A percentile compares a stretch with the other conserved stretches of the same genome.
Evolutionary conservation across 2,329 filamentous ascomycete species (phyloP).

Genomic region (Venturia effusa): DNA sequence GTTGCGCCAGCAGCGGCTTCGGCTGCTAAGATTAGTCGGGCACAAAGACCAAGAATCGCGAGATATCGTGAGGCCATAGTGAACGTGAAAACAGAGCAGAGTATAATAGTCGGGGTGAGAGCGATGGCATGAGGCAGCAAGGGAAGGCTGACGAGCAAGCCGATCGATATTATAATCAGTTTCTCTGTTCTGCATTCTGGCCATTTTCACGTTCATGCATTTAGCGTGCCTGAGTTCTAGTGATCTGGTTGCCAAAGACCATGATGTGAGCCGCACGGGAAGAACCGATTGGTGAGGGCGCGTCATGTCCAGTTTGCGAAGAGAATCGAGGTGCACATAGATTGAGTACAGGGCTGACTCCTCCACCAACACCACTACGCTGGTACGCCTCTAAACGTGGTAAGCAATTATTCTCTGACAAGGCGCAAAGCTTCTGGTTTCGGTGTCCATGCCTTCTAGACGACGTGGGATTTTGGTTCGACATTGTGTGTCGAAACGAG

Average conservation of each 20-base stretch:
- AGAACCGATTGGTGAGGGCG: background rate
- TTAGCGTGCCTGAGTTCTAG: constrained; percentile 5
- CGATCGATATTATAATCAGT: background rate
- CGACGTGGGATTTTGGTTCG: background rate
- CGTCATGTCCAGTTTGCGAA: background rate
- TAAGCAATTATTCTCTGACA: background rate
- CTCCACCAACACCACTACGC: background rate
- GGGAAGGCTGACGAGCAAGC: background rate
- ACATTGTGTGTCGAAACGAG: background rate
- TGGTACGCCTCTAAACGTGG: background rate
- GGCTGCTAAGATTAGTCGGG: background rate
- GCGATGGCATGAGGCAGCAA: background rate
- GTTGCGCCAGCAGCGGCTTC: background rate
- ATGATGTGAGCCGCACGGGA: background rate
- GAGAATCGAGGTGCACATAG: background rate
- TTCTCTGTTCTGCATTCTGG: background rate
- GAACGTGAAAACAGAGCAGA: background rate
- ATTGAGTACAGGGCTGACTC: constrained; percentile 4
- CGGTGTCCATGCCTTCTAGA: background rate
- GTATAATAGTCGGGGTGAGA: background rate
- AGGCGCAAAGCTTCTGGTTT: background rate
- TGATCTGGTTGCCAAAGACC: background rate
- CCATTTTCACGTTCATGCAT: background rate
- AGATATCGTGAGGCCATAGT: background rate
- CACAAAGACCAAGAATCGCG: constrained; percentile 1